Conservation (phyloP, 495 filamentous ascomycete species). For the Neurospora sp. region DNA sequence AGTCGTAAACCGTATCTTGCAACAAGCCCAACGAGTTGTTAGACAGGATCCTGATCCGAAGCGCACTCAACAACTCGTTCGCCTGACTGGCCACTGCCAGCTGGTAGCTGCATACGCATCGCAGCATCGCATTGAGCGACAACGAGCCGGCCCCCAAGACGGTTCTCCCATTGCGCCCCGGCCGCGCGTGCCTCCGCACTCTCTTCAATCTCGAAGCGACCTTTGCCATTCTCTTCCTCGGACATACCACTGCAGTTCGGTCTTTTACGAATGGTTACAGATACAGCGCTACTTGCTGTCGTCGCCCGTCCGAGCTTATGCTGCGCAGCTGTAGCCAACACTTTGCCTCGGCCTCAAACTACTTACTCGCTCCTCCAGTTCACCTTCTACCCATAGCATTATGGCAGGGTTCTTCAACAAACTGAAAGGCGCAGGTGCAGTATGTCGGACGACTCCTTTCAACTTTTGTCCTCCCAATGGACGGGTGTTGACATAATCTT, state of each 20-base stretch:
- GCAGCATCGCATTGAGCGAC: background rate
- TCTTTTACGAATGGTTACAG: constrained; percentile 6
- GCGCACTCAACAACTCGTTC: background rate
- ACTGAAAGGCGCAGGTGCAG: constrained; percentile 28
- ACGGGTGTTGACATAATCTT: background rate
- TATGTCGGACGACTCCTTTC: constrained; percentile 9
- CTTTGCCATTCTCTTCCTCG: background rate
- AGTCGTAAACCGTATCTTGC: background rate
- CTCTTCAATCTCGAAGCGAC: background rate
- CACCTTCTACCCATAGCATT: constrained; percentile 10
- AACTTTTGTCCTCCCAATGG: background rate
- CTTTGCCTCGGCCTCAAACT: constrained; percentile 1
- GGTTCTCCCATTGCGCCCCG: background rate
- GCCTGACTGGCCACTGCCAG: background rate
- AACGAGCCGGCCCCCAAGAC: background rate
- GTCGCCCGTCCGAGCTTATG: constrained; percentile 3
- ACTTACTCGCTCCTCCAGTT: constrained; percentile 3
- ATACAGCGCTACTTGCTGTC: background rate
- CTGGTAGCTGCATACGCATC: background rate
- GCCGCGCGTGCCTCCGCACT: background rate
- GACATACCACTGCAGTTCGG: background rate
- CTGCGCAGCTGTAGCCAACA: constrained; percentile 3
- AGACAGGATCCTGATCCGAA: background rate
- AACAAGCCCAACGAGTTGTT: background rate
- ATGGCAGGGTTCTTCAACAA: constrained; percentile 39